phyloP scores from a whole-genome alignment of 345 rosid genomes.

The Brassica cretica region DNA sequence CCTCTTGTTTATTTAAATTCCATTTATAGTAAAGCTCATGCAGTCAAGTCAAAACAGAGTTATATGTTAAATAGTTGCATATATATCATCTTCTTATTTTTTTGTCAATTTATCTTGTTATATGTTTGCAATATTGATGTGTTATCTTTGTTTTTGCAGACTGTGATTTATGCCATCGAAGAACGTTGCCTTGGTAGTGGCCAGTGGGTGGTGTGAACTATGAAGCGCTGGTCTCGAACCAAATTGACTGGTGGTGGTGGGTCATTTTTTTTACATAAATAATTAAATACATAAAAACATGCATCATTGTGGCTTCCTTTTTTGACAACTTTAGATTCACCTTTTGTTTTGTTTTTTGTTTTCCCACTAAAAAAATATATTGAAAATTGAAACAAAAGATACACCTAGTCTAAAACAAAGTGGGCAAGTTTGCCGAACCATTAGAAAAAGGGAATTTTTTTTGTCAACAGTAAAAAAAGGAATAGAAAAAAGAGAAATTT shows the following conservation, averaged over 20 bases:
- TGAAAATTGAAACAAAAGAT: neutral
- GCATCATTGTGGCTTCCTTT: neutral
- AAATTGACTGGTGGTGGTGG: conserved; percentile 23
- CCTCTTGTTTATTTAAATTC: neutral
- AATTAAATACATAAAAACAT: neutral
- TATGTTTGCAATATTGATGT: neutral
- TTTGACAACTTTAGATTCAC: conserved; percentile 14
- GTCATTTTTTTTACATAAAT: neutral
- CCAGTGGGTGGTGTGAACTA: conserved; percentile 11
- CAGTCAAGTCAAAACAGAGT: conserved; percentile 12
- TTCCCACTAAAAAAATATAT: neutral
- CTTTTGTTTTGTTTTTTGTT: neutral
- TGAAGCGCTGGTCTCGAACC: conserved; percentile 20
- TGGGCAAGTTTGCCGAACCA: neutral
- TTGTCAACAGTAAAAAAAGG: too few species aligned
- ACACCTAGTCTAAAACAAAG: neutral
- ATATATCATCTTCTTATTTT: neutral
- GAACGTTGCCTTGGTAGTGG: neutral
- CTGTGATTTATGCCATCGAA: neutral
- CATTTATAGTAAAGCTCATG: neutral
- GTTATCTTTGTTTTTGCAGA: neutral
- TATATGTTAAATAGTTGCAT: neutral
- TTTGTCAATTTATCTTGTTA: neutral
- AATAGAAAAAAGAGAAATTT: too few species aligned
- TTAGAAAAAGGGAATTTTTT: too few species aligned